phyloP scores from a whole-genome alignment of 129 eudicot species.

The Flaveria linearis region DNA sequence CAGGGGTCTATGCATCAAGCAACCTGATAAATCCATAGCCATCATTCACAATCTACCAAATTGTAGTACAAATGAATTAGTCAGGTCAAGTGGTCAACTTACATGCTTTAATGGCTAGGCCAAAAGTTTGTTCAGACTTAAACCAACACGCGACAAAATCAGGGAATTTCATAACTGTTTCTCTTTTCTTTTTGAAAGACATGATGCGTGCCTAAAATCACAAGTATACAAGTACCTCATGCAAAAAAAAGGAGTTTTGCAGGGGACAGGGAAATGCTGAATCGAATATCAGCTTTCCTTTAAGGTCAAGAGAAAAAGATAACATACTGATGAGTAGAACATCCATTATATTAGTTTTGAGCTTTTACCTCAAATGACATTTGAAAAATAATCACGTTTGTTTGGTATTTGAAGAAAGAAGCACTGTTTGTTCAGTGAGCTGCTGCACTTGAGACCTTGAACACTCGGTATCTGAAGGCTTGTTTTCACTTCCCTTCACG shows the following conservation, averaged over 20 bases:
- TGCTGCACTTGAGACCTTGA: slow-evolving; percentile 61
- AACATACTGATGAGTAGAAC: not conserved
- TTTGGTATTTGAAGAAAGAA: slow-evolving; percentile 55
- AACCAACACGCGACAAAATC: not conserved
- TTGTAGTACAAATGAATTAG: not conserved
- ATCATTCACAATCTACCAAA: not conserved
- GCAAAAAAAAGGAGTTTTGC: not conserved
- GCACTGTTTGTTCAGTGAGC: slow-evolving; percentile 77
- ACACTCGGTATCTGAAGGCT: slow-evolving; percentile 49
- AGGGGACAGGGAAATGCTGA: slow-evolving; percentile 6
- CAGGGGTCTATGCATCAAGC: not conserved
- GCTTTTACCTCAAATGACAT: slow-evolving; percentile 16
- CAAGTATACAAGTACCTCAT: slow-evolving; percentile 20
- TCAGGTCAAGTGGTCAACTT: not conserved
- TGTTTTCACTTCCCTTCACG: slow-evolving; percentile 38
- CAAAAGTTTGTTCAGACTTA: not conserved
- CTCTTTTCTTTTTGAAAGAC: not conserved
- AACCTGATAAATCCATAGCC: not conserved
- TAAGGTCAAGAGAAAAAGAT: not conserved
- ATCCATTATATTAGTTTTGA: slow-evolving; percentile 14
- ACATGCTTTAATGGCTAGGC: not conserved
- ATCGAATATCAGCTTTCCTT: slow-evolving; percentile 23
- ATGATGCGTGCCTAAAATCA: not conserved
- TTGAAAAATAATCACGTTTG: slow-evolving; percentile 37
- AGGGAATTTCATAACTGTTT: not conserved